Base-by-base conservation (phyloP, 805 yeast genomes). In the Saturnispora dispora region DNA sequence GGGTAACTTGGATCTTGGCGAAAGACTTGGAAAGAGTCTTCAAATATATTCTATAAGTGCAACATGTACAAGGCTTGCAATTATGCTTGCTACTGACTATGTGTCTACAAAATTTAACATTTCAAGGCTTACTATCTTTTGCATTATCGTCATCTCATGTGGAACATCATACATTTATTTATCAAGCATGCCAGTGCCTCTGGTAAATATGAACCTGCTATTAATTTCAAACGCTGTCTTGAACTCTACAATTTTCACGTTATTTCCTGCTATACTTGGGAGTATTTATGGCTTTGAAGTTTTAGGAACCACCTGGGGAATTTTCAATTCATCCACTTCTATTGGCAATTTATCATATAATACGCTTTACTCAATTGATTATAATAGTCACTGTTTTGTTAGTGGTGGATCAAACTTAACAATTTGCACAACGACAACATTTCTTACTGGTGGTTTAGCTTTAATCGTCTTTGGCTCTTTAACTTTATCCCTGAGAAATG, bases 251-350 rank as follows among this genome's bases (percentile, higher is more conserved):
- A 63, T 87, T 4, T 91, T 88, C 70, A 89, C 98, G 0, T 68
- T 88, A 5, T 86, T 81, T 58, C 98, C 99, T 3, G 85, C 96
- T 0, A 74, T 89, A 13, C 79, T 89, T 15, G 83, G 95, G 1
- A 73, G 83, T 4, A 79, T 86, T 3, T 93, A 96, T 89, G 97
- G 97, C 0, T 76, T 85, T 22, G 89, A 85, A 42, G 76, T 86
- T 33, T 80, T 91, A 66, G 98, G 97, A 0, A 85, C 96, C 2
- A 85, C 91, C 2, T 91, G 96, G 88, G 97, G 97, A 2, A 71
- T 85, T 25, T 86, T 88, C 63, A 83, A 88, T 77, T 74, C 86
- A 35, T 93, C 95, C 0, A 96, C 96, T 2, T 58, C 63, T 22
- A 40, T 65, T 46, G 69, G 69, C 3, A 63, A 62, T 36, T 50